Percentiles rank a stretch among this genome's conserved stretches.
Evolutionary conservation across 208 protist species (phyloP).

Genomic region (Leishmania lainsoni): DNA sequence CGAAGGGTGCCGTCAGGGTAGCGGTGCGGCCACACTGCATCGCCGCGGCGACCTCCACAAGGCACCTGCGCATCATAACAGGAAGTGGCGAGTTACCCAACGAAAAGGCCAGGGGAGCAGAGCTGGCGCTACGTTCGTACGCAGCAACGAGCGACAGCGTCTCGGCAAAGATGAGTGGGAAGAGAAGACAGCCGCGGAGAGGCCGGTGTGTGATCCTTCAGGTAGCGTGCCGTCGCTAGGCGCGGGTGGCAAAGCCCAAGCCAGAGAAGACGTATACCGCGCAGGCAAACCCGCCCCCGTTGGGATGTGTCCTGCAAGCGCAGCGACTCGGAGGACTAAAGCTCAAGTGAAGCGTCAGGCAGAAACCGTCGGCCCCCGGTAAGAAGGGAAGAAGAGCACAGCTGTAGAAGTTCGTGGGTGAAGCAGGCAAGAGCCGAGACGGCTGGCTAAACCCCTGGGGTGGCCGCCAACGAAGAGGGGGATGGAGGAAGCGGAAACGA

Average conservation of each 20-base stretch:
- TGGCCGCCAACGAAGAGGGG: background rate
- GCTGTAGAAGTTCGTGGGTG: no score
- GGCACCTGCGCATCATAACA: constrained; percentile 17
- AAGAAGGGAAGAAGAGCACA: background rate
- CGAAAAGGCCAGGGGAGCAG: background rate
- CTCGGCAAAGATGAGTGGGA: background rate
- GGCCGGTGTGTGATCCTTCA: no score
- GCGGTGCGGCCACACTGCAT: background rate
- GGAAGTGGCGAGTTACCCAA: background rate
- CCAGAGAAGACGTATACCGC: no score
- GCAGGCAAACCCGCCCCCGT: no score
- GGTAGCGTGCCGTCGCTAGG: background rate
- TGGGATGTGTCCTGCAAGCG: no score
- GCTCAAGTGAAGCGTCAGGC: no score
- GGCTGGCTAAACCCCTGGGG: background rate
- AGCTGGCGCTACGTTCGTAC: no score
- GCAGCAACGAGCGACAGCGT: background rate
- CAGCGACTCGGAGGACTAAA: no score
- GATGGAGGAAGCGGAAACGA: background rate
- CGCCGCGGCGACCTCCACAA: constrained; percentile 12
- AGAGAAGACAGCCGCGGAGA: background rate
- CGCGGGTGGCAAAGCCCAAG: no score
- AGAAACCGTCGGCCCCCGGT: no score
- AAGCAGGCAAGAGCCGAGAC: background rate
- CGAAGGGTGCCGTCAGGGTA: background rate